Base-by-base conservation (phyloP, 306 rosid species). In the Ochetophila trinervis region DNA sequence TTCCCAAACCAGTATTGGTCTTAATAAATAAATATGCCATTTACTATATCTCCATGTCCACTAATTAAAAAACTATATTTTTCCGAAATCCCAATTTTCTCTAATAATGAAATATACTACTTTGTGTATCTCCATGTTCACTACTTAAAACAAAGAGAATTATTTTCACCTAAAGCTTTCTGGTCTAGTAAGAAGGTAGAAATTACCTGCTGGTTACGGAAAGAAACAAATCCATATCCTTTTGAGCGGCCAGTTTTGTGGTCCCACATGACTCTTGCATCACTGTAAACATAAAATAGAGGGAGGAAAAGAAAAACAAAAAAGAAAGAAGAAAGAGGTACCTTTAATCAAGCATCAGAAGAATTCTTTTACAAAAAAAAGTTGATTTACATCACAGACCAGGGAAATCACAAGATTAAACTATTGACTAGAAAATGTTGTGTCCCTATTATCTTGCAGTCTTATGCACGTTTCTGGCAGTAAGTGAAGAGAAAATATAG, bases 241-340 rank as follows among this genome's bases (percentile, higher is more conserved):
- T 88, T 87, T 22, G 96, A 90, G 19, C 95, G 87, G 57, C 96
- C 91, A 49, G 91, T 87, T 78, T 87, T 87, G 75, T 85, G 95
- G 76, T 90, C 96, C 96, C 96, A 90, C 96, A 90, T 90, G 67
- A 90, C 96, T 85, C 86, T 81, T 58, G 95, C 96, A 74, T 90
- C 96, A 45, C 96, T 90, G 78, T 42, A 72, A 74, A 14, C 55
- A 78, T 40, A 10, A 12, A 40, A 12, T 12, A 8, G 45, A 12
- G 45, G 12, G 57, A 30, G 53, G 67, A 55, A 44, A n/a, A n/a
- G n/a, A n/a, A n/a, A n/a, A 62, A 49, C 30, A 34, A 51, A 49
- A 35, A 64, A 63, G 48, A 53, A 59, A 76, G 7, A 14, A 14
- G 53, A 14, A 50, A n/a, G 2, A 78, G 71, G 65, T 70, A 61